A percentile compares a stretch with the other conserved stretches of the same genome.
Conservation (phyloP, 345 rosid species). For the Eucalyptus erythrocorys region DNA sequence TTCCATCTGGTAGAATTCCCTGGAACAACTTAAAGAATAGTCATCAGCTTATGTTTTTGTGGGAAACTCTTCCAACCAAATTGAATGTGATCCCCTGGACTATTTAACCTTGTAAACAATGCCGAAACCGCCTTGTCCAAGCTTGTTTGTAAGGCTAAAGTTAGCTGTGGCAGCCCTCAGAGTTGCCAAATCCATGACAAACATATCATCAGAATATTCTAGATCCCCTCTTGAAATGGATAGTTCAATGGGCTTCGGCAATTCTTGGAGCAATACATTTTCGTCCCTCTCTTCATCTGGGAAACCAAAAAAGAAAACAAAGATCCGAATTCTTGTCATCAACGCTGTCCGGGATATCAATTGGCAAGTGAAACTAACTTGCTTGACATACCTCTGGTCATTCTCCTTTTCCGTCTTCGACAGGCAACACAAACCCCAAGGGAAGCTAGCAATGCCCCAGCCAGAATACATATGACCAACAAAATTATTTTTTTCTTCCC, state of each 20-base stretch:
- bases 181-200: neutral
- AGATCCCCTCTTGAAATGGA: neutral
- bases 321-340: neutral
- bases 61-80: neutral
- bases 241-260: neutral
- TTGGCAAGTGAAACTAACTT: neutral
- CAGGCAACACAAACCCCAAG: neutral
- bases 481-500: neutral
- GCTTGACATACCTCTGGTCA: neutral
- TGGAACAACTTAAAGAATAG: neutral
- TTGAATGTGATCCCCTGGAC: neutral
- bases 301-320: neutral
- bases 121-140: slow-evolving; percentile 12
- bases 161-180: slow-evolving; percentile 8
- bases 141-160: slow-evolving; percentile 6
- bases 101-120: slow-evolving; percentile 1
- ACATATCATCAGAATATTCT: neutral
- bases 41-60: neutral
- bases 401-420: neutral
- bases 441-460: neutral
- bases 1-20: slow-evolving; percentile 15
- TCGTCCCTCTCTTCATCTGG: neutral
- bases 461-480: neutral
- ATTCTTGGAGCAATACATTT: neutral
- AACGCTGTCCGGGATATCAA: neutral